Percentiles rank a stretch among this genome's conserved stretches.
Evolutionary conservation across 768 basidiomycete genomes (phyloP).

Genomic region (Calocera viscosa): DNA sequence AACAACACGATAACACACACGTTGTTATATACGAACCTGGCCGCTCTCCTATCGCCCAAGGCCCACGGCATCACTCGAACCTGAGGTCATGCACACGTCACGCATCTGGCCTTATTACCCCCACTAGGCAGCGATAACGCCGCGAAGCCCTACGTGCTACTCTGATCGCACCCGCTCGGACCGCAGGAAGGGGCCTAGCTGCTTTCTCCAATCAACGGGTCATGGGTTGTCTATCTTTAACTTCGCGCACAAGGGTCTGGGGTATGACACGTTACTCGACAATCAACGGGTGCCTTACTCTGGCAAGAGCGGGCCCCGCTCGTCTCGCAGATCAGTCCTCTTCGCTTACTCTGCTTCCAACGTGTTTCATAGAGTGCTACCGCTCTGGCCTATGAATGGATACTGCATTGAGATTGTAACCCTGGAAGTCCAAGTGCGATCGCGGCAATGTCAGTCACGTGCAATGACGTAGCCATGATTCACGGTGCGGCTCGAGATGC

Average conservation of each 20-base stretch:
- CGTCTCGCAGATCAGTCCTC: no score
- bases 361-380: no score
- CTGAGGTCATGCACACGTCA: slow-evolving; percentile 6
- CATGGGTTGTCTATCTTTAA: not conserved
- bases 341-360: no score
- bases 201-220: not conserved
- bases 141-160: not conserved
- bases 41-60: not conserved
- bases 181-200: not conserved
- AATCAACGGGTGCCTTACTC: no score
- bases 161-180: not conserved
- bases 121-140: not conserved
- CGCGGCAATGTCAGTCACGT: no score
- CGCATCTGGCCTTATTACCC: not conserved
- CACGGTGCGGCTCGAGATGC: no score
- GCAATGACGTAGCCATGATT: no score
- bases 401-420: no score
- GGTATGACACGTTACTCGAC: not conserved
- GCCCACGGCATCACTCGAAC: not conserved
- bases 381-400: no score
- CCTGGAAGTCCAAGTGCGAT: no score
- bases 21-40: not conserved
- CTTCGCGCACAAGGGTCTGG: not conserved
- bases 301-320: no score
- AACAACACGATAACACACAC: not conserved